These are phyloP conservation scores for Penicillium sp. DNA, from an alignment of 2,329 filamentous ascomycete species.

Conservation along the genomic window DNA sequence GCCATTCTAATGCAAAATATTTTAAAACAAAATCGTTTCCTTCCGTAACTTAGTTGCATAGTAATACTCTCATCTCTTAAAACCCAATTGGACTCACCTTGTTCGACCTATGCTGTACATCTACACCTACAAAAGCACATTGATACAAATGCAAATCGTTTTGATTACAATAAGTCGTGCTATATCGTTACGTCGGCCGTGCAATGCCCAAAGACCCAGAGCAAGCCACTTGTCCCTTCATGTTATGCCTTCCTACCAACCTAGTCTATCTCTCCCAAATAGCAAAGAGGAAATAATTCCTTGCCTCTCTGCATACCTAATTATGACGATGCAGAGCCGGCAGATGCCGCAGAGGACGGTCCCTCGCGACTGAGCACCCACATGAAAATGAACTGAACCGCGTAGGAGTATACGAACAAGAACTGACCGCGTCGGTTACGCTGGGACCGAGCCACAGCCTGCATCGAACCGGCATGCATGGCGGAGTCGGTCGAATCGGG, in stretches of 20 bases:
- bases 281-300: not conserved
- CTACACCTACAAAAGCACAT: not conserved
- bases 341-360: slow-evolving; percentile 31
- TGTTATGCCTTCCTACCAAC: slow-evolving; percentile 9
- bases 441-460: slow-evolving; percentile 78
- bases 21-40: not conserved
- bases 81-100: not conserved
- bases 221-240: slow-evolving; percentile 8
- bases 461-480: slow-evolving; percentile 59
- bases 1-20: slow-evolving; percentile 1
- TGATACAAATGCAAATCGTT: slow-evolving; percentile 15
- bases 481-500: slow-evolving; percentile 74
- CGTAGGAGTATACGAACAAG: slow-evolving; percentile 89
- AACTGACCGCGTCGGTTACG: slow-evolving; percentile 87
- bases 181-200: slow-evolving; percentile 25
- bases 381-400: slow-evolving; percentile 94
- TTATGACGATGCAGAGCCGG: slow-evolving; percentile 18
- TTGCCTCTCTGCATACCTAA: not conserved
- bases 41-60: not conserved
- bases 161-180: slow-evolving; percentile 31
- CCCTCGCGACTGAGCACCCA: slow-evolving; percentile 67
- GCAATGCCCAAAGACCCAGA: slow-evolving; percentile 8
- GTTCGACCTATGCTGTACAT: no score
- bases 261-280: slow-evolving; percentile 16
- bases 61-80: not conserved